A percentile compares a stretch with the other conserved stretches of the same genome.
Conservation (phyloP, 306 rosid species). For the Arachis hypogaea region DNA sequence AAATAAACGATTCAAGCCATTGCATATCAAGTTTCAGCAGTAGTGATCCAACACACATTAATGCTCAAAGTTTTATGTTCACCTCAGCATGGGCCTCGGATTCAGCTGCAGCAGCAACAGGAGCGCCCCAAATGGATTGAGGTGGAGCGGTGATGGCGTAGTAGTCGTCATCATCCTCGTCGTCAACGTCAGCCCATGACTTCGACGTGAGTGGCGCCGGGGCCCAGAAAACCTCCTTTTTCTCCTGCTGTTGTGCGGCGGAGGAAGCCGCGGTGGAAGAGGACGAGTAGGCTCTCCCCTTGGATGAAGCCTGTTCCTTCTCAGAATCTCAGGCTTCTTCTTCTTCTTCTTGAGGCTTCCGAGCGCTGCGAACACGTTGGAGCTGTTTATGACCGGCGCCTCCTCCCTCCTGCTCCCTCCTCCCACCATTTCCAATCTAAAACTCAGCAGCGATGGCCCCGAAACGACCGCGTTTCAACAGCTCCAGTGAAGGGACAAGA, state of each 20-base stretch:
- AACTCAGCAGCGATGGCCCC: not conserved
- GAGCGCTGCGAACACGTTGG: constrained; percentile 77
- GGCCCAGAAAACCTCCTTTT: constrained; percentile 68
- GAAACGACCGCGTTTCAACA: not conserved
- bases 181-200: constrained; percentile 95
- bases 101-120: constrained; percentile 60
- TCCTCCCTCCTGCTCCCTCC: constrained; percentile 68
- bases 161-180: constrained; percentile 85
- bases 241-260: constrained; percentile 11
- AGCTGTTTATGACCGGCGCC: constrained; percentile 51
- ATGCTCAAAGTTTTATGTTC: not conserved
- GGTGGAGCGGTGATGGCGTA: constrained; percentile 78
- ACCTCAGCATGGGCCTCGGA: constrained; percentile 49
- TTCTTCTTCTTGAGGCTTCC: constrained; percentile 68
- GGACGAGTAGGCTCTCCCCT: not conserved
- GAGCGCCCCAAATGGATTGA: constrained; percentile 60
- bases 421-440: constrained; percentile 61
- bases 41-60: not conserved
- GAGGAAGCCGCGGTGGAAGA: not conserved
- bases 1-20: not conserved
- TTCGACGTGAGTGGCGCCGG: constrained; percentile 71
- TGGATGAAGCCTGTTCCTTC: constrained; percentile 40
- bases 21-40: not conserved
- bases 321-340: constrained; percentile 56
- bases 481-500: constrained; percentile 16